Evolutionary conservation across 768 basidiomycete genomes (phyloP).

Genomic region (Lentinula edodes): DNA sequence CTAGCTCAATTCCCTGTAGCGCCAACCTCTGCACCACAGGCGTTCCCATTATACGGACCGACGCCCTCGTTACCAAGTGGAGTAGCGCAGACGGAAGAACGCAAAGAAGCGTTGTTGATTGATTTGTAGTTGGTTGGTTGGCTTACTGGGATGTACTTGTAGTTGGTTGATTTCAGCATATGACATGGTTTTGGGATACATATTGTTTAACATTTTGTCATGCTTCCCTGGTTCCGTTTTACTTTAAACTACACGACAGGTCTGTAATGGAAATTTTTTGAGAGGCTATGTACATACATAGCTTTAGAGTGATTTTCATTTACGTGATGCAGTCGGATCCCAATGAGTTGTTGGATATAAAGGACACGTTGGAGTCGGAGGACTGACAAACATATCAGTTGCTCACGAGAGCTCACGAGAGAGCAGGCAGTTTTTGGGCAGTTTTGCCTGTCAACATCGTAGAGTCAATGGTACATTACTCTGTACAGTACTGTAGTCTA

Average conservation of each 20-base stretch:
- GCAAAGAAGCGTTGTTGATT: slow-evolving; percentile 47
- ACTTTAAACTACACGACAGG: background rate
- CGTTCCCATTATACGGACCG: slow-evolving; percentile 41
- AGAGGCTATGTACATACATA: too few relatives aligned
- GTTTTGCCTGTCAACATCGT: too few relatives aligned
- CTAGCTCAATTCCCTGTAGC: slow-evolving; percentile 63
- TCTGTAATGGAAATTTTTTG: too few relatives aligned
- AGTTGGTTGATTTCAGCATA: background rate
- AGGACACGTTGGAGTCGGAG: too few relatives aligned
- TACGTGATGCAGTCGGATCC: too few relatives aligned
- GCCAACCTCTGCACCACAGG: slow-evolving; percentile 54
- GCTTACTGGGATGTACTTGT: slow-evolving; percentile 5
- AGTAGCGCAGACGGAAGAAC: slow-evolving; percentile 54
- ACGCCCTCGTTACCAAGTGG: slow-evolving; percentile 39
- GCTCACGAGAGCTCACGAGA: too few relatives aligned
- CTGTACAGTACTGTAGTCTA: too few relatives aligned
- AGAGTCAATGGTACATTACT: too few relatives aligned
- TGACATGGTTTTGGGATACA: background rate
- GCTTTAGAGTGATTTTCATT: too few relatives aligned
- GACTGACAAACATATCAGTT: too few relatives aligned
- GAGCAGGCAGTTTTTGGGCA: too few relatives aligned
- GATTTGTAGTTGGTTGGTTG: slow-evolving; percentile 19
- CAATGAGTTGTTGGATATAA: too few relatives aligned
- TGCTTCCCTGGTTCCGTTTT: background rate
- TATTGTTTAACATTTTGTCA: background rate